Base-by-base conservation (phyloP, 495 filamentous ascomycete genomes). In the Aspergillus asperescens region DNA sequence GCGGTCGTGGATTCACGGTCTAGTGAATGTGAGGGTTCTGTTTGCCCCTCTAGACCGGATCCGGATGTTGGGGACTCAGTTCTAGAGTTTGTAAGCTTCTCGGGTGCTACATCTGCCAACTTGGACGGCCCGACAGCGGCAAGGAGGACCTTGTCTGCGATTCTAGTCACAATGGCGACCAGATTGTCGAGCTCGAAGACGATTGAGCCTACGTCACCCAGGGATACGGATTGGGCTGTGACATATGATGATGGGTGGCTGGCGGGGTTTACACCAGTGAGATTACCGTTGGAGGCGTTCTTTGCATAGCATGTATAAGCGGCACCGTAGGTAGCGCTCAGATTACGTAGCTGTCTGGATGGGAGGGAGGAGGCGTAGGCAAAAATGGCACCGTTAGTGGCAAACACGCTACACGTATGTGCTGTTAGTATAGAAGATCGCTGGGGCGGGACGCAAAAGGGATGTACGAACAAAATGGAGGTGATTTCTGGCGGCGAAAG, bases 121-220 rank as follows among this genome's bases (percentile, higher is more conserved):
- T 66, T 72, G 12, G 66, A 70, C 1, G 73, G 73, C 6, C 73
- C 73, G 1, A 74, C 69, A 5, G 69, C 73, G 12, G 71, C 73
- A 7, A 76, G 61, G 12, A 74, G 69, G 15, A 76, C 71, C 50
- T 73, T 74, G 51, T 76, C 71, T 7, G 70, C 73, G 38, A 76
- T 67, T 5, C 60, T 63, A 23, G 73, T 76, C n/a, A 76, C 71
- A 8, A 76, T 67, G 6, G 73, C 71, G 23, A 75, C 73, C 3
- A 66, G 65, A 42, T 71, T 70, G 34, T 74, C 70, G 7, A 74
- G 71, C 43, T 76, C 73, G 28, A 76, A 76, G 37, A 76, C 73
- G 38, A 76, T 76, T 4, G 73, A 76, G 29, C 73, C 73, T 19
- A 76, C 73, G 47, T 76, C 70, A n/a, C 73, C 73, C n/a, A 76